Evolutionary conservation across 805 yeast genomes (phyloP).

Genomic region (Cyberlindnera xishuangbannaensis): DNA sequence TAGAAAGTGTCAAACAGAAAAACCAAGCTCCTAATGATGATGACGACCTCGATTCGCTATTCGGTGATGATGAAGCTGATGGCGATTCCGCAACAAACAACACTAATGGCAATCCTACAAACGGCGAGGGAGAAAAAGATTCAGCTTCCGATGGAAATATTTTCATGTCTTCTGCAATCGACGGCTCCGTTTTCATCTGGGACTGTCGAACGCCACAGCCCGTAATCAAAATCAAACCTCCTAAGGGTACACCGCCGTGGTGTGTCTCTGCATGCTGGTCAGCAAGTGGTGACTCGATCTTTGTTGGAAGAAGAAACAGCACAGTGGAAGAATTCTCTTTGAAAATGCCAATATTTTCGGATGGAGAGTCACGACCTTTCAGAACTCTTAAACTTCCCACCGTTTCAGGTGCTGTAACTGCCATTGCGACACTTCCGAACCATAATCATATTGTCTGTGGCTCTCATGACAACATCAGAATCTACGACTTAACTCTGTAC

Average conservation of each 20-base stretch:
- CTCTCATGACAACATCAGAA: conserved; percentile 81
- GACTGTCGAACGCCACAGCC: conserved; percentile 53
- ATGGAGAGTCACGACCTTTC: conserved; percentile 42
- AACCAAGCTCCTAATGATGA: conserved; percentile 23
- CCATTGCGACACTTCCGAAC: conserved; percentile 75
- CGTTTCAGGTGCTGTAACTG: conserved; percentile 87
- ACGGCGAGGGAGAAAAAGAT: no score
- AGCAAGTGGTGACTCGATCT: conserved; percentile 68
- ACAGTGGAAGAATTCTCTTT: conserved; percentile 72
- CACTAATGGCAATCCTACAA: not conserved
- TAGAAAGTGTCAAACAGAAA: conserved; percentile 17
- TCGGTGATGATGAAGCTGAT: conserved; percentile 57
- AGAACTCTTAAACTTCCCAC: conserved; percentile 69
- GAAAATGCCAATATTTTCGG: conserved; percentile 42
- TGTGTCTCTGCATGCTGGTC: conserved; percentile 89
- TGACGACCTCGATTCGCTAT: conserved; percentile 49
- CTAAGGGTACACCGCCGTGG: conserved; percentile 85
- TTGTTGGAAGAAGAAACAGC: conserved; percentile 85
- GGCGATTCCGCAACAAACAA: conserved; percentile 35
- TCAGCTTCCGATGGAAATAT: conserved; percentile 36
- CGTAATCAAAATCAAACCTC: conserved; percentile 46
- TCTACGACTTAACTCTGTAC: conserved; percentile 64
- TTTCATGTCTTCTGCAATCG: conserved; percentile 75
- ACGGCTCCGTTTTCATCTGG: conserved; percentile 81
- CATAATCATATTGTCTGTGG: conserved; percentile 78